Base-by-base conservation (phyloP, 352 stramenopile species). In the Globisporangium cederbergense region DNA sequence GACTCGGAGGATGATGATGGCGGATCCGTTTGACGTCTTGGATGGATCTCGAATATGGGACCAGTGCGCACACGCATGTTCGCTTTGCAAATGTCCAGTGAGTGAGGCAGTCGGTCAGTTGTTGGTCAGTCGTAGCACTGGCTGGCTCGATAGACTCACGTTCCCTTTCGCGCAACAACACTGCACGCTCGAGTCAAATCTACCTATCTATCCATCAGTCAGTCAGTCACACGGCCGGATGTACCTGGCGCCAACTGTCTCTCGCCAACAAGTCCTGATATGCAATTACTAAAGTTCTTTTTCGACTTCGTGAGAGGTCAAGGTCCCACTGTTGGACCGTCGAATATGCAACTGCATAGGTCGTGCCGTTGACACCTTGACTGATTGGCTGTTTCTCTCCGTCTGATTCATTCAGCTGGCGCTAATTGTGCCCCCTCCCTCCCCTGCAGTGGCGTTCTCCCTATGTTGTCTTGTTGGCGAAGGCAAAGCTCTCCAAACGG, bases 371-470 rank as follows among this genome's bases (percentile, higher is more conserved):
- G 59, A 65, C 59, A 65, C 58, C 42, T 61, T 66, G 51, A 61
- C 61, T 3, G 61, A 66, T 66, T 66, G 52, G 61, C 40, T 60
- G 42, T 22, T 60, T 60, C 52, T 66, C 61, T 54, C 61, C 32
- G 18, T 66, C 61, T 66, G 61, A 66, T 61, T 65, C 60, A 58
- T 18, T 28, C 28, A 51, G 45, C 47, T 52, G 56, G 34, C 50
- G 58, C 18, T n/a, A 65, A 65, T 65, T 52, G 59, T 65, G 36
- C 59, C 59, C 49, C 53, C 30, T 28, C 32, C 20, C 30, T 25
- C 30, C 25, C 49, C 47, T 40, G 25, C 20, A 42, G 34, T 20
- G 28, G 3, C 49, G 16, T 55, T 22, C 43, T 55, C 46, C 28
- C 38, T 54, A 43, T 56, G 28, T 60, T 32, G 32, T 60, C 36